Conservation (phyloP, 1,284 basidiomycete species). For the Tylopilus sp. region DNA sequence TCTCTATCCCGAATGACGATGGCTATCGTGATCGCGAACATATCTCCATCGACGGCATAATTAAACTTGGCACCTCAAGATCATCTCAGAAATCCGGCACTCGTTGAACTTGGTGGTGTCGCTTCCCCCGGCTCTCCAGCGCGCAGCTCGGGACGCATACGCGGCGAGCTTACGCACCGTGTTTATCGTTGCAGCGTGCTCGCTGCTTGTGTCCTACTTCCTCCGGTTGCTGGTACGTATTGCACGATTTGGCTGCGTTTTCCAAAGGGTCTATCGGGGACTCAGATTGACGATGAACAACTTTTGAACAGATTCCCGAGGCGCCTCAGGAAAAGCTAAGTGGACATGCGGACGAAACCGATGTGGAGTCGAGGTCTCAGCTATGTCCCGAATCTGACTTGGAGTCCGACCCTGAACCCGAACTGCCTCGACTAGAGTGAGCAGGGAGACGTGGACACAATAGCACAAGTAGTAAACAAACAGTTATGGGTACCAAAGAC, state of each 20-base stretch:
- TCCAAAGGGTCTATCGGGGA: too few species aligned
- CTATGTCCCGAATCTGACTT: too few species aligned
- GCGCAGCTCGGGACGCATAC: slow-evolving; percentile 23
- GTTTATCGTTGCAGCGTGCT: slow-evolving; percentile 17
- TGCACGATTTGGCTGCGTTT: too few species aligned
- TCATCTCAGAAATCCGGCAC: slow-evolving; percentile 20
- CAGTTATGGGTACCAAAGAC: too few species aligned
- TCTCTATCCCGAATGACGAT: too few species aligned
- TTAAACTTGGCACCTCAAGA: slow-evolving; percentile 4
- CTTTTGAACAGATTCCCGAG: slow-evolving; percentile 21
- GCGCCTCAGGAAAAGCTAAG: neutral
- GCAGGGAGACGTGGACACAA: too few species aligned
- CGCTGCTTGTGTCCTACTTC: slow-evolving; percentile 14
- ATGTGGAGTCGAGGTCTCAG: slow-evolving; percentile 16
- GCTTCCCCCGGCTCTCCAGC: slow-evolving; percentile 22
- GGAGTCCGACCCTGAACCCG: neutral
- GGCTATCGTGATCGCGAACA: too few species aligned
- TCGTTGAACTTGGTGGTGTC: slow-evolving; percentile 19
- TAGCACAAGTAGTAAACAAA: too few species aligned
- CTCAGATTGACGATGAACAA: neutral
- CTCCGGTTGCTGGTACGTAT: slow-evolving; percentile 19
- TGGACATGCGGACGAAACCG: neutral
- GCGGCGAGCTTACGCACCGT: slow-evolving; percentile 19
- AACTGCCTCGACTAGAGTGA: too few species aligned
- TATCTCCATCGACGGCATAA: too few species aligned